Percentiles rank a stretch among this genome's conserved stretches.
These are phyloP conservation scores for Solanum habrochaites DNA, from an alignment of 257 asterid genomes.

Conservation along the genomic window DNA sequence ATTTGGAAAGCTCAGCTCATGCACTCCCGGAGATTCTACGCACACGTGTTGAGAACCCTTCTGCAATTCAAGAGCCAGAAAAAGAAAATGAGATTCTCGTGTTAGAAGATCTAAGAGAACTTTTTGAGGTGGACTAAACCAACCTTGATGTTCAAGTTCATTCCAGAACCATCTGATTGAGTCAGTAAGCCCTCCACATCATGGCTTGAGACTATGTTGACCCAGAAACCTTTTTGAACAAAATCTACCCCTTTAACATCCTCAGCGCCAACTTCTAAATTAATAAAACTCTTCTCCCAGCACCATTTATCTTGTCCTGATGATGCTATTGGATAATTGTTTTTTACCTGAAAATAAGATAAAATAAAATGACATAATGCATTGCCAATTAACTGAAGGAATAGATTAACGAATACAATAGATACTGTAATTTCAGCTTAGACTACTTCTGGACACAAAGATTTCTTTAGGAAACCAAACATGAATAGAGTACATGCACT, in stretches of 20 bases:
- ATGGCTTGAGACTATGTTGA: slow-evolving; percentile 68
- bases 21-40: slow-evolving; percentile 80
- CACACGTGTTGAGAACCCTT: slow-evolving; percentile 71
- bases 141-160: slow-evolving; percentile 70
- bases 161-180: slow-evolving; percentile 44
- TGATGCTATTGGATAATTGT: slow-evolving; percentile 21
- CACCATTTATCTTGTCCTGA: slow-evolving; percentile 85
- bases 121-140: background rate
- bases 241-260: slow-evolving; percentile 71
- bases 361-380: background rate
- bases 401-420: background rate
- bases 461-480: background rate
- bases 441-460: background rate
- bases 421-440: background rate
- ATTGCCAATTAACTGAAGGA: background rate
- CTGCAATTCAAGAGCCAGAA: slow-evolving; percentile 40
- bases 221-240: slow-evolving; percentile 83
- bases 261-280: slow-evolving; percentile 64
- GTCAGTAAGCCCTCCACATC: slow-evolving; percentile 65
- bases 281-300: slow-evolving; percentile 60
- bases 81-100: slow-evolving; percentile 5
- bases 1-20: slow-evolving; percentile 71
- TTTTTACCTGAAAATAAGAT: slow-evolving; percentile 45
- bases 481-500: background rate
- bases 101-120: slow-evolving; percentile 1